Conservation (phyloP, 768 basidiomycete species). For the Lentinula guzmanii region DNA sequence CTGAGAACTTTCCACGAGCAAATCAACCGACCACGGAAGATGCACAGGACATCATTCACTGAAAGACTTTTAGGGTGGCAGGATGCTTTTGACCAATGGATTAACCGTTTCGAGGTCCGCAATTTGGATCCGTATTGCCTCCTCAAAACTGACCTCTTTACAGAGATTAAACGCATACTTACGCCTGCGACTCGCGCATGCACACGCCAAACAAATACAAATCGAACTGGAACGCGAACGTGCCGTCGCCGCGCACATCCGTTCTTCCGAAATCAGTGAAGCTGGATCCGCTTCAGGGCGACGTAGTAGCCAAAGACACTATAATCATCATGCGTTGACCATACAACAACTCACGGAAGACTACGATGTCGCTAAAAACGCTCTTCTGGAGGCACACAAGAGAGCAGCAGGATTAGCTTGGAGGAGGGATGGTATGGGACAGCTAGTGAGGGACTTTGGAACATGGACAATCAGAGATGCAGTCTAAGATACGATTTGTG, state of each 20-base stretch:
- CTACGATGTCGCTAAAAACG: background rate
- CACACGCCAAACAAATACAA: background rate
- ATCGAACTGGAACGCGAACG: background rate
- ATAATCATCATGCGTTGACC: background rate
- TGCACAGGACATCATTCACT: background rate
- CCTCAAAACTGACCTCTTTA: background rate
- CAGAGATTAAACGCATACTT: conserved; percentile 1
- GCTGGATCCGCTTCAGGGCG: background rate
- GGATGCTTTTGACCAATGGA: conserved; percentile 3
- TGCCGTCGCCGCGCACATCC: background rate
- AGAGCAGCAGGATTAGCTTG: conserved; percentile 1
- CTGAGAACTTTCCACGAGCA: background rate
- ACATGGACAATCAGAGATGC: conserved; percentile 1
- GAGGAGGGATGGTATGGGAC: conserved; percentile 1
- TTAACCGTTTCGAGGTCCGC: background rate
- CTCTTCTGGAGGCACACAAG: conserved; percentile 1
- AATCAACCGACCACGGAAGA: background rate
- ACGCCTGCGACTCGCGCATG: background rate
- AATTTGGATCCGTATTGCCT: background rate
- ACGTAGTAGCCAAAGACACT: background rate
- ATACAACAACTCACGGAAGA: conserved; percentile 2
- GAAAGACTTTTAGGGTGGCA: conserved; percentile 4
- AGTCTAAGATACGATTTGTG: background rate
- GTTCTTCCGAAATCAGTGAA: background rate
- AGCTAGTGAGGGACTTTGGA: background rate